These are phyloP conservation scores for Suillus brevipes DNA, from an alignment of 768 basidiomycete species.

Conservation along the genomic window DNA sequence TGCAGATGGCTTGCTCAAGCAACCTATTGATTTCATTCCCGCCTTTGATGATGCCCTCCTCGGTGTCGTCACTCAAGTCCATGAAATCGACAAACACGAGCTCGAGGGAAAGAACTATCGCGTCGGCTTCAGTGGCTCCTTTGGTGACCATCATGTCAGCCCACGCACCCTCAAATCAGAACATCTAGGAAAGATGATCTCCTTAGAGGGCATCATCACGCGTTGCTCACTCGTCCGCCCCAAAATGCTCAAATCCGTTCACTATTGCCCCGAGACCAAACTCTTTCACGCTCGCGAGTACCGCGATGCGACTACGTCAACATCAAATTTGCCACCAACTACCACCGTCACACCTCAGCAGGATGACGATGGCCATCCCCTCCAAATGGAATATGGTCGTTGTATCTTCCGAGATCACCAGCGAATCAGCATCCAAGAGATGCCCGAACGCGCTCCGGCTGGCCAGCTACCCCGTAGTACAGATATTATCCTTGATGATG, in stretches of 20 bases:
- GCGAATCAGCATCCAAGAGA: constrained; percentile 97
- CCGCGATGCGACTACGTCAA: constrained; percentile 88
- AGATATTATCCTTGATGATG: constrained; percentile 94
- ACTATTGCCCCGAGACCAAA: constrained; percentile 88
- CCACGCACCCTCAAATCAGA: constrained; percentile 86
- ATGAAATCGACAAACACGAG: constrained; percentile 80
- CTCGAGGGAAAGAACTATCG: constrained; percentile 79
- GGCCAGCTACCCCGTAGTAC: constrained; percentile 96
- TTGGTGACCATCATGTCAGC: constrained; percentile 97
- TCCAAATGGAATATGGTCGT: constrained; percentile 91
- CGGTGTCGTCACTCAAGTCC: constrained; percentile 69
- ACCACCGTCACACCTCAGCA: constrained; percentile 86
- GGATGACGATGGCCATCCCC: constrained; percentile 83
- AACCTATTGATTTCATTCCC: constrained; percentile 83
- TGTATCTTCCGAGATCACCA: constrained; percentile 96
- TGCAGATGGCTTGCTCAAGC: constrained; percentile 84
- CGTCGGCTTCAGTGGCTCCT: constrained; percentile 92
- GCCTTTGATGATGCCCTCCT: constrained; percentile 86
- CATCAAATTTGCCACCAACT: constrained; percentile 83
- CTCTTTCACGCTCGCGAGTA: constrained; percentile 88
- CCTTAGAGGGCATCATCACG: constrained; percentile 96
- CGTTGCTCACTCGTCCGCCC: constrained; percentile 97
- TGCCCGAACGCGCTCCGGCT: constrained; percentile 98
- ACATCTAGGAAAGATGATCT: constrained; percentile 95
- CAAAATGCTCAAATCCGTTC: constrained; percentile 96